Percentiles rank a stretch among this genome's conserved stretches.
Conservation (phyloP, 371 early-diverging fungal genomes). For the Phascolomyces articulosus region DNA sequence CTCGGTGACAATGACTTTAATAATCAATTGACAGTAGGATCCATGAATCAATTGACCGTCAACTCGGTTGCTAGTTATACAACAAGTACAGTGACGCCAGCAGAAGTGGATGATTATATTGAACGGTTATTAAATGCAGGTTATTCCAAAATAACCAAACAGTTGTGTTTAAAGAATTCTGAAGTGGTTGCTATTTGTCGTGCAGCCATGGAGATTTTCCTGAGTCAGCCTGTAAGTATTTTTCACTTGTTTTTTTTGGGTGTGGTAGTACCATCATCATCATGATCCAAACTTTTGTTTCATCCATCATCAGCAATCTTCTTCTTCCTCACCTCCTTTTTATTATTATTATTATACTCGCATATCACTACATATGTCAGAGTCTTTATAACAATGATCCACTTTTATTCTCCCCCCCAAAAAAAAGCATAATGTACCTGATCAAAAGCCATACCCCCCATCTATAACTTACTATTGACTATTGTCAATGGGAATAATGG, state of each 20-base stretch:
- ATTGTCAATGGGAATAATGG: too few species aligned
- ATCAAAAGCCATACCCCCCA: too few species aligned
- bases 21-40: slow-evolving; percentile 48
- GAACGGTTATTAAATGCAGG: slow-evolving; percentile 81
- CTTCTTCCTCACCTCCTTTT: neutral
- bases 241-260: slow-evolving; percentile 7
- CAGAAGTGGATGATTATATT: slow-evolving; percentile 87
- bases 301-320: too few species aligned
- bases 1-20: neutral
- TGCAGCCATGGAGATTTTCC: slow-evolving; percentile 87
- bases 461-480: too few species aligned
- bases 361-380: too few species aligned
- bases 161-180: slow-evolving; percentile 74
- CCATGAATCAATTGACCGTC: slow-evolving; percentile 51
- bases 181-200: slow-evolving; percentile 92
- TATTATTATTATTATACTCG: too few species aligned
- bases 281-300: too few species aligned
- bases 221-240: slow-evolving; percentile 80
- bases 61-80: slow-evolving; percentile 42
- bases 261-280: too few species aligned
- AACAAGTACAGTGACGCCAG: slow-evolving; percentile 31
- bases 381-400: too few species aligned
- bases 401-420: too few species aligned
- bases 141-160: slow-evolving; percentile 74
- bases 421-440: too few species aligned